Base-by-base conservation (phyloP, 768 basidiomycete genomes). In the Phlebiopsis flavidoalba region DNA sequence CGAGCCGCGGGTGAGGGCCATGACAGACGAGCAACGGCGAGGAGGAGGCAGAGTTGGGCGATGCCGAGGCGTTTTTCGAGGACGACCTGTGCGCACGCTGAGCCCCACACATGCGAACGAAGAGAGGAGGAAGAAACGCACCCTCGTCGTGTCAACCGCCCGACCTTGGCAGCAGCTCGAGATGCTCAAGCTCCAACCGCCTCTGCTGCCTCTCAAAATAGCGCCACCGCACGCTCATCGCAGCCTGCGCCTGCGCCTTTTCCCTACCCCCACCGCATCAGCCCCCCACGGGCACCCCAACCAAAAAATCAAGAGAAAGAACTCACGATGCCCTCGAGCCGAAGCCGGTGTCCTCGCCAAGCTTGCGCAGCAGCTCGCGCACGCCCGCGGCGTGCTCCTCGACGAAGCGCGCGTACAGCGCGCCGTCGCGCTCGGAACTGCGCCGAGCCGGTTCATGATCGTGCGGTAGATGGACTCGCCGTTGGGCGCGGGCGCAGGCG, bases 391-490 rank as follows among this genome's bases (percentile, higher is more conserved):
- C 89, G 68, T 98, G 96, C 69, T 95, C 93, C 66, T 95, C 94
- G 12, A 97, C 86, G 69, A 97, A 98, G 17, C 85, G 74, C 21
- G 86, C 82, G 48, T 92, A 88, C 3, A 98, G 78, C 0, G 26
- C 26, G 92, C 92, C 52, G 94, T 89, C 66, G 95, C 97, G 8
- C 82, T 82, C 72, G 98, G 95, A 14, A 98, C 80, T 6, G 85
- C 83, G 2, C 84, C 83, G 11, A 99, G 80, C 7, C 95, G 87
- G 66, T 97, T 96, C 86, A 95, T 95, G 65, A 98, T 99, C 12
- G 89, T 92, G 8, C 94, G 88, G 67, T 97, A 98, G 64, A 99
- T 95, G 1, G 93, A 95, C 71, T 99, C 97, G 22, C 91, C 92
- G 12, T 82, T 79, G 0, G 73, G 65, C 60, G 22, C 57, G 6